Base-by-base conservation (phyloP, 1,284 basidiomycete genomes). In the Ganoderma lucidum region DNA sequence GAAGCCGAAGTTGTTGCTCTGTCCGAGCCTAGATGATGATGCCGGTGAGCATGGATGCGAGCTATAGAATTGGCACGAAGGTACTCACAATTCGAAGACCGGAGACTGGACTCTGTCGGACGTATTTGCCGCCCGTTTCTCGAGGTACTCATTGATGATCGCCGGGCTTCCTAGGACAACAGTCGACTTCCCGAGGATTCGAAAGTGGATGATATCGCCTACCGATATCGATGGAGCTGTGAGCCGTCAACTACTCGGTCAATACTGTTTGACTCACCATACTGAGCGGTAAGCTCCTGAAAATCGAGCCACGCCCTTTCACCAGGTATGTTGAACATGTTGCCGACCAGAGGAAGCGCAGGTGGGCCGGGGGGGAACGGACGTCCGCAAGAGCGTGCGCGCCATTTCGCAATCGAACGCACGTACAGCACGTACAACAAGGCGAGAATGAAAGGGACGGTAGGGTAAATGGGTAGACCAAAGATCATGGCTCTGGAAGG, bases 101-200 rank as follows among this genome's bases (percentile, higher is more conserved):
- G 55, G 55, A 4, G 15, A 17, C 32, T 56, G 55, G 5, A 10
- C 3, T 6, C 55, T 15, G 32, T 69, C 68, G 10, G 66, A 67
- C 3, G 70, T 69, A 45, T 65, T 71, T 1, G 48, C 5, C 1
- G 66, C 58, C 6, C 66, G 42, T 63, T 72, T 67, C 32, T 72
- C 67, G 1, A 74, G 67, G 17, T 73, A 62, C 10, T 72, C 69
- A 5, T 4, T n/a, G 17, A 66, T 71, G 28, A 44, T 51, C 6
- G 53, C 42, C 12, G 68, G 37, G 15, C 65, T 71, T 6, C 68
- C 70, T 28, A 74, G 37, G 28, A 74, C 45, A 44, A 75, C n/a
- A 0, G 70, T 37, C 23, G 42, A 53, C 19, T 60, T 35, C 1
- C 66, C 66, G 3, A 66, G 55, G 1, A 67, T 19, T 15, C 63